phyloP scores from a whole-genome alignment of 1,139 yeast genomes.

The Debaryomyces robertsiae region DNA sequence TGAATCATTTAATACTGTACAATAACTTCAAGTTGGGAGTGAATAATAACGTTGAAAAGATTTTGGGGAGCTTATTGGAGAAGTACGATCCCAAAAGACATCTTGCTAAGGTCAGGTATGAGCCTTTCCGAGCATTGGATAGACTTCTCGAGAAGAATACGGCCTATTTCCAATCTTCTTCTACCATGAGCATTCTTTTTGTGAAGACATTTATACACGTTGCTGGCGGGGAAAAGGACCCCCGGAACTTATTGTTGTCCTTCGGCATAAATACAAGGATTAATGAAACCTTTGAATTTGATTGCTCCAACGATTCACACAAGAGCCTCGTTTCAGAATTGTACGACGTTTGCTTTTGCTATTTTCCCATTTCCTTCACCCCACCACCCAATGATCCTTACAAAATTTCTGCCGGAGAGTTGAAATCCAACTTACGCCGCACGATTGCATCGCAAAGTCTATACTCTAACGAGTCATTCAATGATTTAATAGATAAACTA shows the following conservation, averaged over 20 bases:
- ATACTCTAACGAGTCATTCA: constrained; percentile 74
- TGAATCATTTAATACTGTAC: constrained; percentile 55
- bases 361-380: constrained; percentile 92
- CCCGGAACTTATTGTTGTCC: constrained; percentile 75
- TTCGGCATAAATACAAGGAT: constrained; percentile 60
- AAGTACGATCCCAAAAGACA: constrained; percentile 61
- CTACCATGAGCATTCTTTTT: constrained; percentile 36
- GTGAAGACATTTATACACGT: constrained; percentile 63
- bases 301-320: constrained; percentile 39
- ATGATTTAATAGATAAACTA: constrained; percentile 79
- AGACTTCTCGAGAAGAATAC: constrained; percentile 30
- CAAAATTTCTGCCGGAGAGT: constrained; percentile 71
- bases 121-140: constrained; percentile 55
- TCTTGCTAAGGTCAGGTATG: constrained; percentile 66
- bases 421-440: constrained; percentile 58
- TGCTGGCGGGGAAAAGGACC: constrained; percentile 92
- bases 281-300: constrained; percentile 47
- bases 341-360: constrained; percentile 89
- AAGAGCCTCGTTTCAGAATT: constrained; percentile 49
- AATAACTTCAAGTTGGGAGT: constrained; percentile 38
- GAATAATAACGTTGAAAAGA: constrained; percentile 28
- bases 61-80: constrained; percentile 46
- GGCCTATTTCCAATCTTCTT: constrained; percentile 18
- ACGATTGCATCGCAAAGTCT: constrained; percentile 66
- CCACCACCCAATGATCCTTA: constrained; percentile 94